Base-by-base conservation (phyloP, 202 grass and related monocot genomes). In the Hordeum pubiflorum region DNA sequence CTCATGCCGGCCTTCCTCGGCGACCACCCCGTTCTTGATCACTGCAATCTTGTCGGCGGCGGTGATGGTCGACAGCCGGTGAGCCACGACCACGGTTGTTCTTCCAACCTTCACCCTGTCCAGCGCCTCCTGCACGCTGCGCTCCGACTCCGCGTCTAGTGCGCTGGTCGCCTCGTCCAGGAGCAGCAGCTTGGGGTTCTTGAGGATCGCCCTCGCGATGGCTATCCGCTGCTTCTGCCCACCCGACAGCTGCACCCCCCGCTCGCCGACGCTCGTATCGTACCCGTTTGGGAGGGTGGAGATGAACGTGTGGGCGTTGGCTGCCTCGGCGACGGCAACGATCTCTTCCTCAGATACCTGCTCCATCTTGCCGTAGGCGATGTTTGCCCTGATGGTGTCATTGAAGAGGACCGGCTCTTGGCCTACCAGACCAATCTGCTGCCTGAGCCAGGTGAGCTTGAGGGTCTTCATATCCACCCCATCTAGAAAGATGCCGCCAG, bases 171-270 rank as follows among this genome's bases (percentile, higher is more conserved):
- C 93, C 75, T 93, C 88, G 52, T 97, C 93, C 31, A 97, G 85
- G 44, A 97, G 90, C 31, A 97, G 79, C 75, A 97, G 58, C 81
- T 75, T 87, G 3, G 92, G 92, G 74, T 99, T 85, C 87, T 96
- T 99, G 29, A 99, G 87, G 67, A 99, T 89, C 0, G 96, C 96
- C 61, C 96, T 81, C 5, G 96, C 96, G 13, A 99, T 99, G 76
- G 92, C 92, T 44, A 99, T 96, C 57, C 96, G 83, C 83, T 99
- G 96, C 80, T 99, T 99, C 90, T 99, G 92, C 3, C 92, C 92
- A 0, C 92, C 92, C 0, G 96, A 99, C 4, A 99, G 83, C 87
- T 99, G 96, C 85, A 99, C 86, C 3, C 96, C 96, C 37, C 89
- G 83, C 85, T 99, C 96, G 3, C 96, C 96, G 2, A 99, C 96